These are phyloP conservation scores for Suillus clintonianus DNA, from an alignment of 768 basidiomycete genomes.

Conservation along the genomic window DNA sequence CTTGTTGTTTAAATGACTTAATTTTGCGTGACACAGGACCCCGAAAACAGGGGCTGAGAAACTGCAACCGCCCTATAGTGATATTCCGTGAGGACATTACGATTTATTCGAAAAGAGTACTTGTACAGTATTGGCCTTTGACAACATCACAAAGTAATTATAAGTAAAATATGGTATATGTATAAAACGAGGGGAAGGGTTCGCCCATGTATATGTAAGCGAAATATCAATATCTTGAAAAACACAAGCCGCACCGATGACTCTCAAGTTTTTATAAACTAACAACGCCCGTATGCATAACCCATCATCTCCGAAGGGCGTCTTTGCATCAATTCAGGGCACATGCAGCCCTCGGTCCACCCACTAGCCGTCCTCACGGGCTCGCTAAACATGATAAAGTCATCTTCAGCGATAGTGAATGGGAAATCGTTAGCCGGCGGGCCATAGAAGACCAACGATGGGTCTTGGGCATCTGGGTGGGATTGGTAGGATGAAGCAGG, in stretches of 20 bases:
- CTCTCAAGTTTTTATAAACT: not conserved
- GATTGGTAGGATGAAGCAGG: not conserved
- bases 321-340: conserved; percentile 1
- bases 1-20: too few relatives aligned
- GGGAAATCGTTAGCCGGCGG: not conserved
- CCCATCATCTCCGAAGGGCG: not conserved
- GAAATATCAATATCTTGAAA: not conserved
- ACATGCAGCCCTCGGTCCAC: conserved; percentile 1
- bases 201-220: not conserved
- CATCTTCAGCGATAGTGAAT: not conserved
- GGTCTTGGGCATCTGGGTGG: not conserved
- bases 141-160: not conserved
- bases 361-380: not conserved
- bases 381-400: not conserved
- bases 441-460: not conserved
- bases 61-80: too few relatives aligned
- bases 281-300: not conserved
- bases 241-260: not conserved
- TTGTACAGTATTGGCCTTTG: not conserved
- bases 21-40: not conserved
- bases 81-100: too few relatives aligned
- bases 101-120: too few relatives aligned
- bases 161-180: not conserved
- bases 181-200: not conserved
- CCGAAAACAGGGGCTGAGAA: not conserved